Evolutionary conservation across 2,329 filamentous ascomycete genomes (phyloP), one percentile per base, ranked within the genome.

Genomic region (Alternaria sp.): DNA sequence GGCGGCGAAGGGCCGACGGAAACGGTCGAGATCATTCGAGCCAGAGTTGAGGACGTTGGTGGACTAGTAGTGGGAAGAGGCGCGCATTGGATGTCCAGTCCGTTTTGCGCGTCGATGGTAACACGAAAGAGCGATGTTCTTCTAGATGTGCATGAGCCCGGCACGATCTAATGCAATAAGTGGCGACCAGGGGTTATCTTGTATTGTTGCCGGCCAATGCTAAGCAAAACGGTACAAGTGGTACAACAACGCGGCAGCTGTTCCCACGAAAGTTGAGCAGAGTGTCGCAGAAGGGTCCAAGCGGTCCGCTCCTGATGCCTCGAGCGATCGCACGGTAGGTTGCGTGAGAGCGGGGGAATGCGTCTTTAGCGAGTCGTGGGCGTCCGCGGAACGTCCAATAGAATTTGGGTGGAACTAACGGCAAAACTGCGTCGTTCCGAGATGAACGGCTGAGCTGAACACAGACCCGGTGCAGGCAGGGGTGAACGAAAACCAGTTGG

Each of bases 1-100:
- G 74, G 66, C 65, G 71, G 74, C 71, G 72, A 68, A 61, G 74
- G 75, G 65, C 77, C 75, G 68, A 77, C 75, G 46, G 73, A 71
- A 38, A 73, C 54, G 43, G 72, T 74, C 22, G 76, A 74, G 68
- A 70, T 75, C 76, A 79, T 79, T 68, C 70, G 74, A 67, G 60
- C 74, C 63, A 60, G 57, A 57, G 49, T 53, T 62, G 40, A 49
- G 40, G 54, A 25, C 59, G 57, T 49, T 59, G 54, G 64, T 63
- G 60, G 61, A 63, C 66, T 74, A 71, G 50, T 63, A 57, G 54
- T 22, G 52, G 53, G 54, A 52, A 55, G 46, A 54, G 62, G 55
- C 62, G 69, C 62, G 70, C 74, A 78, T 77, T 71, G 69, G 65
- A 68, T 57, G 67, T 59, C 32, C 49, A 55, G 56, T 54, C 40